Conservation (phyloP, 2,329 filamentous ascomycete species). For the Chaetoscypha palmicola region DNA sequence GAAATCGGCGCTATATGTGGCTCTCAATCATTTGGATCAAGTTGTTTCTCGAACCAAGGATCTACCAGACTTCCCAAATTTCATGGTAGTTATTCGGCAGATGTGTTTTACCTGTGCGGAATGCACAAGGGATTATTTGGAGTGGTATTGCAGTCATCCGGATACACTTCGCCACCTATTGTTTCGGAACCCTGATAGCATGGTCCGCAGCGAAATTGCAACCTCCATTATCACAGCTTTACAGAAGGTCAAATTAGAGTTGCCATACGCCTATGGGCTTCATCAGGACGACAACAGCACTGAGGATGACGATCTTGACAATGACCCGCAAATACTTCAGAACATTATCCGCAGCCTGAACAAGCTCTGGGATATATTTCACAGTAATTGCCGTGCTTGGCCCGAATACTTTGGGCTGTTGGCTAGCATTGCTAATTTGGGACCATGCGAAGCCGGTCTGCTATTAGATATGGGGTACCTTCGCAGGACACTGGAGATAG, state of each 20-base stretch:
- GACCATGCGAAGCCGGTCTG: constrained; percentile 47
- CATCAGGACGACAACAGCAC: constrained; percentile 25
- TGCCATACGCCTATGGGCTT: constrained; percentile 42
- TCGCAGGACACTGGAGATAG: constrained; percentile 34
- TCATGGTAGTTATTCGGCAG: constrained; percentile 44
- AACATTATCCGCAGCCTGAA: constrained; percentile 41
- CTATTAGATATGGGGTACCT: constrained; percentile 58
- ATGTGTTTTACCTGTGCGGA: constrained; percentile 43
- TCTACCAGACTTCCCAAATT: constrained; percentile 51
- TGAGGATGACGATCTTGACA: constrained; percentile 26
- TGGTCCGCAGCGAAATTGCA: constrained; percentile 47
- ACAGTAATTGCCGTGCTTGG: constrained; percentile 60
- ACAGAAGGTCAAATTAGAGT: constrained; percentile 41
- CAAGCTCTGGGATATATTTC: constrained; percentile 55
- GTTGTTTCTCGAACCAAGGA: constrained; percentile 67
- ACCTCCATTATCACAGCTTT: constrained; percentile 47
- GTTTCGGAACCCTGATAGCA: constrained; percentile 49
- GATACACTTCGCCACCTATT: constrained; percentile 58
- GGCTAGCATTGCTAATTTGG: constrained; percentile 56
- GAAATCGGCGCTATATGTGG: constrained; percentile 45
- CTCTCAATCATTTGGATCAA: constrained; percentile 65
- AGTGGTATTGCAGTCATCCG: constrained; percentile 51
- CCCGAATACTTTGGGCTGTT: constrained; percentile 70
- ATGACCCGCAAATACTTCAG: constrained; percentile 28
- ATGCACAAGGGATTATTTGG: constrained; percentile 53